Evolutionary conservation across 139 green algal species (phyloP), one percentile per base, ranked within the genome.

Genomic region (Asterochloris sp.): DNA sequence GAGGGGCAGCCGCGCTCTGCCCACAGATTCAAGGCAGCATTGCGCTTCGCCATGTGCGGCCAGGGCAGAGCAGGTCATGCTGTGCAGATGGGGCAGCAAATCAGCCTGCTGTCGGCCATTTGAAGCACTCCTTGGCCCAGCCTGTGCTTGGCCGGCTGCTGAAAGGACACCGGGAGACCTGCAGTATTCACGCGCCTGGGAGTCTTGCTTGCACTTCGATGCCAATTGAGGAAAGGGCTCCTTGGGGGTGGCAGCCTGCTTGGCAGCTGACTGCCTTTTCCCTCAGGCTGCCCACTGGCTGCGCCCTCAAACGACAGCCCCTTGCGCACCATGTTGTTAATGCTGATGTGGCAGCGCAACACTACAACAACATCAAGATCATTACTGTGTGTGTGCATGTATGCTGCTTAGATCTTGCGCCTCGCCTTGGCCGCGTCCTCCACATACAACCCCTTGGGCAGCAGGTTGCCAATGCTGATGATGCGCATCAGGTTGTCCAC

Each of bases 401-500:
- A 10, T 54, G 38, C 38, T 54, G 38, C 38, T 54, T 54, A 6
- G 6, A 54, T 54, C 38, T 10, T 54, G 23, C 0, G 26, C 68
- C 75, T 73, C 75, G 87, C 91, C 83, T 88, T 88, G 17, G 94
- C 94, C 11, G 94, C 92, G 19, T 94, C 91, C 80, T 98, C 94
- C 47, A 98, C 91, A 83, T 95, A 98, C 63, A 98, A 76, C 0
- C 91, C 93, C 85, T 92, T 93, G 13, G 96, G 96, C 62, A 98
- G 83, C 17, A 98, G 63, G 86, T 97, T 95, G 28, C 95, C 89
- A 13, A 97, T 76, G 73, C 23, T 82, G 63, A 98, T 91, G 67
- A 99, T 86, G 17, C 92, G 88, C 93, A 97, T 93, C 29, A 99
- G 85, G 88, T 99, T 99, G 90, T 98, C 93, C 73, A 99, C 90